Evolutionary conservation across 2,329 filamentous ascomycete genomes (phyloP).

Genomic region (Orbilia ellipsospora): DNA sequence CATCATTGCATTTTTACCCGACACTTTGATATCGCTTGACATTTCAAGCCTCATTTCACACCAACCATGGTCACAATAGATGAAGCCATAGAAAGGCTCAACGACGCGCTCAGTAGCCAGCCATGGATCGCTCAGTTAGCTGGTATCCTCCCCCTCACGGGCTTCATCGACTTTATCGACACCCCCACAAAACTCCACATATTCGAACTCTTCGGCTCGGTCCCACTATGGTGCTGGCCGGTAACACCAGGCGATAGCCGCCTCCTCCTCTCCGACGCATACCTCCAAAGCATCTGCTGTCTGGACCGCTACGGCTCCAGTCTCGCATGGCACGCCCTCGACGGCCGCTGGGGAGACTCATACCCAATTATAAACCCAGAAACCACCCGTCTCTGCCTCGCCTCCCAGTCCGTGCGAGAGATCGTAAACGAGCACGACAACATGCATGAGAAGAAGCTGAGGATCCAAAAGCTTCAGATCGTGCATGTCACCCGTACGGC

Average conservation of each 20-base stretch:
- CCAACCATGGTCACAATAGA: slow-evolving; percentile 22
- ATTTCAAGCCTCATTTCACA: neutral
- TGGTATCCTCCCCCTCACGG: slow-evolving; percentile 39
- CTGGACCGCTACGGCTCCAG: slow-evolving; percentile 36
- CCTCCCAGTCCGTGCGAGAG: slow-evolving; percentile 24
- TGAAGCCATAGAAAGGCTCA: slow-evolving; percentile 28
- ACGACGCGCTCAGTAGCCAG: slow-evolving; percentile 22
- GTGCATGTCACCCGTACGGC: slow-evolving; percentile 26
- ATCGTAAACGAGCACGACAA: slow-evolving; percentile 39
- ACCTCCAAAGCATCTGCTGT: slow-evolving; percentile 41
- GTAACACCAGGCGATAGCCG: slow-evolving; percentile 38
- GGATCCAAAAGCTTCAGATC: slow-evolving; percentile 32
- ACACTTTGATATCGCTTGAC: neutral
- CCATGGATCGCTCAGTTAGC: slow-evolving; percentile 35
- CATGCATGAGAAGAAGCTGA: slow-evolving; percentile 38
- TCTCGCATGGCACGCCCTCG: slow-evolving; percentile 42
- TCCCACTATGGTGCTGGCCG: slow-evolving; percentile 43
- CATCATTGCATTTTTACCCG: neutral
- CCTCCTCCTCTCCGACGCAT: slow-evolving; percentile 44
- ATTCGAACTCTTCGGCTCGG: slow-evolving; percentile 36
- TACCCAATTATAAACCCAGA: slow-evolving; percentile 45
- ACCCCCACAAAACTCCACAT: slow-evolving; percentile 46
- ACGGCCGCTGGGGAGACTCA: slow-evolving; percentile 36
- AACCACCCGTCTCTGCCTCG: slow-evolving; percentile 35
- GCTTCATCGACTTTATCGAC: slow-evolving; percentile 47